Conservation (phyloP, 2,329 filamentous ascomycete genomes). For the Alternaria solani region DNA sequence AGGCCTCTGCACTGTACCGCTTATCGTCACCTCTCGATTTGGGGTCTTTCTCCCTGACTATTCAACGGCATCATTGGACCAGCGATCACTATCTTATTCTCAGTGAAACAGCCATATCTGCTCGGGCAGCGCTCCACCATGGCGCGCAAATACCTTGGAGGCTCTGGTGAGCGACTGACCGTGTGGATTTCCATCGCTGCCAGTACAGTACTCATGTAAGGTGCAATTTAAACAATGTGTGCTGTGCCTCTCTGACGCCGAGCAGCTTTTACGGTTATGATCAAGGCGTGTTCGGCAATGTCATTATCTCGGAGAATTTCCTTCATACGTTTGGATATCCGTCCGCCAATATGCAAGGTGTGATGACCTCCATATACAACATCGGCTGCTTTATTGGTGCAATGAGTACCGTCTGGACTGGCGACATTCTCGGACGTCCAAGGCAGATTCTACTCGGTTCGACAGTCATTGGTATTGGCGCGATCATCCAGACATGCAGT, state of each 20-base stretch:
- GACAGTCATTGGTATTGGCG: constrained; percentile 50
- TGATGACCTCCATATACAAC: constrained; percentile 53
- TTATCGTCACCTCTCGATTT: neutral
- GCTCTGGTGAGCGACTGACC: constrained; percentile 60
- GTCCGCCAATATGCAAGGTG: constrained; percentile 47
- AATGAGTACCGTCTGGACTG: constrained; percentile 56
- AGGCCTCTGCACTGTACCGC: constrained; percentile 1
- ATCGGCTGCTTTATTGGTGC: constrained; percentile 58
- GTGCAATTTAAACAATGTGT: neutral
- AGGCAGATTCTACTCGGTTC: constrained; percentile 66
- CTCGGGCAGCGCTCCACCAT: constrained; percentile 33
- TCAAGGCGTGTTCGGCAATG: constrained; percentile 48
- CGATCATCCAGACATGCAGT: constrained; percentile 49
- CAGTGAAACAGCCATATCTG: neutral
- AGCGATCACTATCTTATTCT: neutral
- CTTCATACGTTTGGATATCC: constrained; percentile 39
- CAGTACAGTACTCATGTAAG: constrained; percentile 56
- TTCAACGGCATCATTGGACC: neutral
- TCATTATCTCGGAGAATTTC: constrained; percentile 45
- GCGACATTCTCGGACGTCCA: constrained; percentile 66
- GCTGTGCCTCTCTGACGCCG: neutral
- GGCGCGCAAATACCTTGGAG: constrained; percentile 60
- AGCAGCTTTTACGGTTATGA: constrained; percentile 56
- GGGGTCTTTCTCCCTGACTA: neutral
- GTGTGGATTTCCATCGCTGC: constrained; percentile 63